Evolutionary conservation across 176 grass and related monocot genomes (phyloP).

Genomic region (Luzula sylvatica): DNA sequence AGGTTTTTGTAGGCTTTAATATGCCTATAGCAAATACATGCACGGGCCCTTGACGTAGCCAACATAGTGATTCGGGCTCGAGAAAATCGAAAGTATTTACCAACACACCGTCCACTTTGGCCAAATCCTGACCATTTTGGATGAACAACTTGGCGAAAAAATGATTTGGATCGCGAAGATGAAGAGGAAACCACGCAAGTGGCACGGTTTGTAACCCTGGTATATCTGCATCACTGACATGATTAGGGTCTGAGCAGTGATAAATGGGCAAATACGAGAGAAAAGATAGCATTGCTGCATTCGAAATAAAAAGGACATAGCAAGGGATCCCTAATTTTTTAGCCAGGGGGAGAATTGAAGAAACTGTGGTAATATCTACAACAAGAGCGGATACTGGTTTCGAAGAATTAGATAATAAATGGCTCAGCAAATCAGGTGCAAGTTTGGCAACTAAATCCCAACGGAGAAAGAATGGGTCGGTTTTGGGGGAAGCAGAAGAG

Average conservation of each 20-base stretch:
- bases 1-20: background rate
- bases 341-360: conserved; percentile 19
- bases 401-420: conserved; percentile 22
- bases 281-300: conserved; percentile 39
- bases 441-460: conserved; percentile 39
- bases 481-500: conserved; percentile 18
- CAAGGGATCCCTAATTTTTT: conserved; percentile 16
- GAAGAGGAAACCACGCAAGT: conserved; percentile 19
- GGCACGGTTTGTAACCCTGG: conserved; percentile 31
- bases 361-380: conserved; percentile 24
- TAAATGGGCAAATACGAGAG: conserved; percentile 27
- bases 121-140: conserved; percentile 27
- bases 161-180: conserved; percentile 41
- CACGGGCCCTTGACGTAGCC: conserved; percentile 8
- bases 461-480: conserved; percentile 56
- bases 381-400: conserved; percentile 23
- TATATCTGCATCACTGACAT: conserved; percentile 29
- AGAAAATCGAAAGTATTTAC: conserved; percentile 40
- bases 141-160: conserved; percentile 56
- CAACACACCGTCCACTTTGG: conserved; percentile 1
- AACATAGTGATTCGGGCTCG: conserved; percentile 23
- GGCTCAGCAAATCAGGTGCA: conserved; percentile 19
- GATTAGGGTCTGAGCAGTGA: background rate
- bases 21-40: conserved; percentile 25
- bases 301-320: conserved; percentile 46